Percentiles rank a stretch among this genome's conserved stretches.
Conservation (phyloP, 768 basidiomycete genomes). For the Floccularia luteovirens region DNA sequence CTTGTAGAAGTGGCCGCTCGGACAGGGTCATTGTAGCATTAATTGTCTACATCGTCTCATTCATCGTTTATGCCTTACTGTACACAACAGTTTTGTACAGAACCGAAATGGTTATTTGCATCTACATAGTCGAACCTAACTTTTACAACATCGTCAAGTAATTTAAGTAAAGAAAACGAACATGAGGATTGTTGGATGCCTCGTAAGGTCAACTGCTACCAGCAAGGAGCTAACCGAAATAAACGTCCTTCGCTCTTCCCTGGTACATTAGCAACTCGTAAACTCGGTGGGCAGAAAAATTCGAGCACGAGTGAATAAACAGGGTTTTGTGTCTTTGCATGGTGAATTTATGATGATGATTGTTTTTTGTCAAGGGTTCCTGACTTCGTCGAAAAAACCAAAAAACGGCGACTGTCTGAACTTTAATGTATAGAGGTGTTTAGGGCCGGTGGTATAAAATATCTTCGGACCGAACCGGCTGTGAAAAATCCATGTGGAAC, state of each 20-base stretch:
- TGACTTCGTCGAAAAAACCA: background rate
- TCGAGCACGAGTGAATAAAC: slow-evolving; percentile 40
- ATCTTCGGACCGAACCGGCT: background rate
- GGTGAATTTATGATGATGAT: background rate
- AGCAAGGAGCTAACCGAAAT: slow-evolving; percentile 44
- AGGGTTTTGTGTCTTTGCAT: slow-evolving; percentile 14
- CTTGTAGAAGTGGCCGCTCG: too few species aligned
- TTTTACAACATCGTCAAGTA: background rate
- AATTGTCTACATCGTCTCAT: too few species aligned
- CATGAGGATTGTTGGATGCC: slow-evolving; percentile 41
- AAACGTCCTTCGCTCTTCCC: slow-evolving; percentile 46
- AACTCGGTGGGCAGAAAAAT: slow-evolving; percentile 30
- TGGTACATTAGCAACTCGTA: slow-evolving; percentile 43
- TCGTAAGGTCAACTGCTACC: slow-evolving; percentile 50
- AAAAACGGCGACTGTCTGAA: background rate
- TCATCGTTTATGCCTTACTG: too few species aligned
- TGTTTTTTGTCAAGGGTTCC: background rate
- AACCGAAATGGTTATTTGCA: background rate
- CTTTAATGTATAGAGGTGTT: background rate
- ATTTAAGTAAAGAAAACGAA: background rate
- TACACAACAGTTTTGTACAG: background rate
- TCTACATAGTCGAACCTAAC: background rate
- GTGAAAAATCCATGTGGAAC: background rate
- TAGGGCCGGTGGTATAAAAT: too few species aligned
- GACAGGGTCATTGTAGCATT: too few species aligned